phyloP scores from a whole-genome alignment of 352 stramenopile species.

The Globisporangium apiculatum region DNA sequence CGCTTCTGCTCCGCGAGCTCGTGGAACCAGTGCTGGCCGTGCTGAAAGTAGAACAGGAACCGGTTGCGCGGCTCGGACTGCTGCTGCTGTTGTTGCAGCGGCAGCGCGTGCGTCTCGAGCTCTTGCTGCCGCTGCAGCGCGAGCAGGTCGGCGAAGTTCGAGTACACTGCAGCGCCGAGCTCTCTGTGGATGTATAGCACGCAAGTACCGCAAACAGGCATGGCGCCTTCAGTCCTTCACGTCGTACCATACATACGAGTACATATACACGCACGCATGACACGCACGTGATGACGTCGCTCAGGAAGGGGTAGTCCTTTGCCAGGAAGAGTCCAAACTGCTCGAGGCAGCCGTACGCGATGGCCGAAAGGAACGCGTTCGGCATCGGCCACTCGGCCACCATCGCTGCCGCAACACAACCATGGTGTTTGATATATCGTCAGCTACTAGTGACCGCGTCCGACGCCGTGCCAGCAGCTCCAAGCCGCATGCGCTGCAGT shows the following conservation, averaged over 20 bases:
- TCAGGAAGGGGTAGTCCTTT: constrained; percentile 45
- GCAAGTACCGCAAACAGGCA: background rate
- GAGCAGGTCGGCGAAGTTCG: constrained; percentile 27
- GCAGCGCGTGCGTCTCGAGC: no score
- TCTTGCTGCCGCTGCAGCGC: constrained; percentile 11
- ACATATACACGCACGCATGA: no score
- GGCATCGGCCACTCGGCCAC: constrained; percentile 34
- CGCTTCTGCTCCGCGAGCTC: constrained; percentile 23
- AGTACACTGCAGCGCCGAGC: constrained; percentile 28
- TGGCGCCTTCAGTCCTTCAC: no score
- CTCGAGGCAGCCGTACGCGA: constrained; percentile 41
- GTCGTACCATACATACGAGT: no score
- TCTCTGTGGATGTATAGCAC: constrained; percentile 8
- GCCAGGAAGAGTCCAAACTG: constrained; percentile 36
- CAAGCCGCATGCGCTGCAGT: background rate
- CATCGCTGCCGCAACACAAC: constrained; percentile 18
- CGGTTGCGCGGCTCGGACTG: constrained; percentile 12
- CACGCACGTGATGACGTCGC: constrained; percentile 21
- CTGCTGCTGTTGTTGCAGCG: no score
- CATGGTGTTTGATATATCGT: no score
- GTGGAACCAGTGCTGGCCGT: constrained; percentile 41
- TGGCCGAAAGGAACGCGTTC: constrained; percentile 44
- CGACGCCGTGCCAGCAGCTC: no score
- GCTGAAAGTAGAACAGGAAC: constrained; percentile 40
- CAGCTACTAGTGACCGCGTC: no score